Base-by-base conservation (phyloP, 2,329 filamentous ascomycete genomes). In the Aspergillus spinulosporus region DNA sequence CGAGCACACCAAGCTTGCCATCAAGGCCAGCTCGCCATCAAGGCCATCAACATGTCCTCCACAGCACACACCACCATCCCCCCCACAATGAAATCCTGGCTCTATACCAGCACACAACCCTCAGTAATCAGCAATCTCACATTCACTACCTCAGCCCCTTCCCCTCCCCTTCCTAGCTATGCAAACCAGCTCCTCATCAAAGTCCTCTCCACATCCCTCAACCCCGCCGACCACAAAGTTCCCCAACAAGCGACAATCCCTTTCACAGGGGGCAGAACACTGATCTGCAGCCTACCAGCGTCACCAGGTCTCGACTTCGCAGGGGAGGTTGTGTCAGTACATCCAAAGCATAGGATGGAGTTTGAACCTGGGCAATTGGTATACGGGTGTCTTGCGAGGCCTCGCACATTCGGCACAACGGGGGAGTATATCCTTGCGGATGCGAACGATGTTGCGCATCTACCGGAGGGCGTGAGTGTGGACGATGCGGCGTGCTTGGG, bases 161-260 rank as follows among this genome's bases (percentile, higher is more conserved):
- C 77, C 8, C 78, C 82, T 60, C 64, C 65, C 12, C 69, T 68
- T 43, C 72, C 60, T 56, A 63, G 64, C n/a, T 71, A 69, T 66
- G 78, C 44, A 75, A 66, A 77, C 37, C 76, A 84, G 59, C 66
- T 86, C 44, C 76, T 88, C 11, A 73, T 88, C 48, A 72, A 81
- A 59, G 80, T 88, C 5, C 70, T 81, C 56, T 74, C 77, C 55
- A 76, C 78, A 28, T 73, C 80, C 26, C 66, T 88, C 60, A 88
- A 88, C 66, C 85, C 85, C 0, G 81, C 82, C 29, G 87, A 89
- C 76, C 82, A 85, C 77, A 88, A 88, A 69, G 61, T 83, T 1
- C 76, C 82, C 7, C 84, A 88, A 28, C 49, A 53, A 65, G 71
- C 79, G 29, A 69, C 78, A 0, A 21, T 78, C 2, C 54, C 82